Evolutionary conservation across 2,329 filamentous ascomycete genomes (phyloP).

Genomic region (Annulohypoxylon truncatum): DNA sequence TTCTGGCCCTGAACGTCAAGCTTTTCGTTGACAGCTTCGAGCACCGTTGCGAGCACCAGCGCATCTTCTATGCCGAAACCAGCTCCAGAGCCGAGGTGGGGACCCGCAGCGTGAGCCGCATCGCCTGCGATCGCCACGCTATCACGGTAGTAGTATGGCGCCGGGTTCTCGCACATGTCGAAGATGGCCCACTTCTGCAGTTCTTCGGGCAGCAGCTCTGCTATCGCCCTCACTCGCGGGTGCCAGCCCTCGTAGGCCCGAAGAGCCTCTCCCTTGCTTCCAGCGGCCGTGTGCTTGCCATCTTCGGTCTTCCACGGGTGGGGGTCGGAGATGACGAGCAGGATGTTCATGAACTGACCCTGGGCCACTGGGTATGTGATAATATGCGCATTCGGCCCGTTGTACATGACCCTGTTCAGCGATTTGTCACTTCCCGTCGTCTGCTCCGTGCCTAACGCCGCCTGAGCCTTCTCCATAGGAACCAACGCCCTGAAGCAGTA

Average conservation of each 20-base stretch:
- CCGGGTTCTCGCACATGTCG: slow-evolving; percentile 60
- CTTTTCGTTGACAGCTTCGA: slow-evolving; percentile 38
- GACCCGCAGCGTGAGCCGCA: slow-evolving; percentile 66
- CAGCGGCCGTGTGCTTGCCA: slow-evolving; percentile 50
- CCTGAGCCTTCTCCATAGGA: slow-evolving; percentile 65
- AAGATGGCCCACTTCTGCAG: slow-evolving; percentile 68
- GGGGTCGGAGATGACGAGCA: slow-evolving; percentile 58
- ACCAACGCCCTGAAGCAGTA: slow-evolving; percentile 72
- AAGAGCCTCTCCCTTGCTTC: slow-evolving; percentile 55
- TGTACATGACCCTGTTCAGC: slow-evolving; percentile 64
- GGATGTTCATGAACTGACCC: slow-evolving; percentile 67
- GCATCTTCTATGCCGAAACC: slow-evolving; percentile 68
- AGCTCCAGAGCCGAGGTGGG: slow-evolving; percentile 67
- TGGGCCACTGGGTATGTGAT: slow-evolving; percentile 71
- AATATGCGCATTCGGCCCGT: slow-evolving; percentile 67
- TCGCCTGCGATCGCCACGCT: slow-evolving; percentile 64
- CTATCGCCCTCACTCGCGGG: slow-evolving; percentile 51
- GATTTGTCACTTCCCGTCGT: slow-evolving; percentile 60
- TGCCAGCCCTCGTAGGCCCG: slow-evolving; percentile 58
- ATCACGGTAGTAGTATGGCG: slow-evolving; percentile 57
- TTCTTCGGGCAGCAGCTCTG: slow-evolving; percentile 59
- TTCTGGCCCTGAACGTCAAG: slow-evolving; percentile 5
- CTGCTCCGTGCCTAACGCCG: slow-evolving; percentile 61
- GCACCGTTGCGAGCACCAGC: slow-evolving; percentile 48
- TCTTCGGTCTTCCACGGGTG: slow-evolving; percentile 51